Evolutionary conservation across 306 rosid genomes (phyloP), one percentile per base, ranked within the genome.

Genomic region (Vigna angularis): DNA sequence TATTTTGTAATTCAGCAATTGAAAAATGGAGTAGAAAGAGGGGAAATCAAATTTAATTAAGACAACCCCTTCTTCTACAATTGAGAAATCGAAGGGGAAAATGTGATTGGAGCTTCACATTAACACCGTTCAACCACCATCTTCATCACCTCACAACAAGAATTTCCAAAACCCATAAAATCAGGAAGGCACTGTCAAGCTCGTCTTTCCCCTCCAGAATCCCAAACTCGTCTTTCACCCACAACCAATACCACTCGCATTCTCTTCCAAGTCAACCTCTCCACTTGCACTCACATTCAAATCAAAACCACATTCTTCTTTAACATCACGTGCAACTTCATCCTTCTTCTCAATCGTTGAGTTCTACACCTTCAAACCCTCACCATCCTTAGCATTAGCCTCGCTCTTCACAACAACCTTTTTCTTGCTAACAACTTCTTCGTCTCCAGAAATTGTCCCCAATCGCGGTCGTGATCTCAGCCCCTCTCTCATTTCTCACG

Each of bases 401-500:
- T 26, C 77, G 61, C 28, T 76, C 73, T 77, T 55, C 47, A 38
- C 75, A 59, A 45, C 84, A 82, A 42, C 51, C 48, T 40, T 66
- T 68, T 68, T 78, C 75, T 74, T 18, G 1, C 38, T 73, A 68
- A 49, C 85, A 44, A 59, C 83, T n/a, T 42, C 70, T 4, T 44
- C 72, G 5, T 71, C 73, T 48, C 26, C 62, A 55, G 67, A 65
- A 82, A 34, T 75, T 70, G 66, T 49, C 74, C 78, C 83, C 68
- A 57, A 57, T 7, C 77, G 59, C 78, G 82, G 71, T 53, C 78
- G 86, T 77, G 92, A 91, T 86, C 95, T 87, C 87, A 88, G 50
- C 4, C 92, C 93, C 85, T 90, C 96, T 26, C 91, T 86, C 97
- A 94, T 94, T 70, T 81, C 82, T 74, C 40, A 71, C 71, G 30